These are phyloP conservation scores for Colletotrichum sublineola DNA, from an alignment of 2,329 filamentous ascomycete genomes.

Conservation along the genomic window DNA sequence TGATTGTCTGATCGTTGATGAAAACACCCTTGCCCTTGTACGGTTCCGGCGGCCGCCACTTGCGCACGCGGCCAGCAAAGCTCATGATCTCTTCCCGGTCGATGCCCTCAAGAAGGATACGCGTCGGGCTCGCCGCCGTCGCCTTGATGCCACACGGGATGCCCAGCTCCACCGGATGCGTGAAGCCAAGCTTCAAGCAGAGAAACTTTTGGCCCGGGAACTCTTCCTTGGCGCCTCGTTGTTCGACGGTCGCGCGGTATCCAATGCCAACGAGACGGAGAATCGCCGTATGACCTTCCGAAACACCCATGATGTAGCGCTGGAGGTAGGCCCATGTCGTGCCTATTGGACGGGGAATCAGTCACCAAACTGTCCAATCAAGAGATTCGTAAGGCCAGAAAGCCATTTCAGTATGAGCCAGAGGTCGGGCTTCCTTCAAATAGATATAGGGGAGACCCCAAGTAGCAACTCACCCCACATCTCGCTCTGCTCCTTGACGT, in stretches of 20 bases:
- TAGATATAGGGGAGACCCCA: slow-evolving; percentile 2
- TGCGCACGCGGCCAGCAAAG: slow-evolving; percentile 89
- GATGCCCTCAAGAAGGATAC: slow-evolving; percentile 88
- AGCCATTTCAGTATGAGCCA: background rate
- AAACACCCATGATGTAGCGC: slow-evolving; percentile 93
- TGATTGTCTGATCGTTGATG: slow-evolving; percentile 97
- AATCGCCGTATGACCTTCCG: slow-evolving; percentile 95
- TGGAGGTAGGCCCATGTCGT: slow-evolving; percentile 91
- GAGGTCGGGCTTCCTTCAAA: background rate
- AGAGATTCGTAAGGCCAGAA: background rate
- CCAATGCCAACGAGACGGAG: slow-evolving; percentile 94
- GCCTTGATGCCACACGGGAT: slow-evolving; percentile 88
- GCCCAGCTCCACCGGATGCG: slow-evolving; percentile 91
- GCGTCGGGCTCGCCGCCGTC: slow-evolving; percentile 89
- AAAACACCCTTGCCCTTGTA: slow-evolving; percentile 99
- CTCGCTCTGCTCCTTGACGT: slow-evolving; percentile 81
- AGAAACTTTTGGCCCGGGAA: slow-evolving; percentile 91
- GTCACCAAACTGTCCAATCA: slow-evolving; percentile 43
- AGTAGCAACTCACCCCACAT: slow-evolving; percentile 85
- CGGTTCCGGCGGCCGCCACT: slow-evolving; percentile 92
- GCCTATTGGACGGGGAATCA: slow-evolving; percentile 63
- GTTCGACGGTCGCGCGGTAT: slow-evolving; percentile 90
- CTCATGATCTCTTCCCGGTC: slow-evolving; percentile 90
- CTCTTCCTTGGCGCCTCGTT: slow-evolving; percentile 77
- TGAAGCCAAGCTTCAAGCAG: slow-evolving; percentile 94